Base-by-base conservation (phyloP, 208 protist species). In the Phytomonas sp. region DNA sequence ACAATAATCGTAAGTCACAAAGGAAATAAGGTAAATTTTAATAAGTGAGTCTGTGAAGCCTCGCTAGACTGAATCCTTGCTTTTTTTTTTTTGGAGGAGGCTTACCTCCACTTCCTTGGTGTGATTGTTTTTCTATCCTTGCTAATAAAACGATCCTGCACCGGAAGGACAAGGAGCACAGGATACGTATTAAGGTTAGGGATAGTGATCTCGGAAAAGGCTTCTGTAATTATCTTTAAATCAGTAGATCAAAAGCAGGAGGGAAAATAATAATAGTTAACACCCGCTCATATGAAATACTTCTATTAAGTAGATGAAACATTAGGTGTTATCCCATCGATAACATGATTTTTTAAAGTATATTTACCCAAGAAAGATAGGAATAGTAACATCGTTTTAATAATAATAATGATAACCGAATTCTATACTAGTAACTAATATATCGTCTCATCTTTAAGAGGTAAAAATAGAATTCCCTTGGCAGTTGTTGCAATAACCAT, bases 381-480 rank as follows among this genome's bases (percentile, higher is more conserved):
- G 59, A 30, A 78, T 63, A 75, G 67, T 67, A 75, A 80, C 68
- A 56, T 66, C n/a, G 66, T 60, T 49, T 45, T 31, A 69, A 40
- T 8, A 37, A 8, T 29, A 36, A 10, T 52, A 14, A 31, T 52
- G 56, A 19, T 66, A 68, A 62, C 61, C 62, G 34, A 40, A 37
- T 73, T 64, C 1, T 59, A 42, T 73, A 69, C 56, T n/a, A 4
- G 30, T 60, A 42, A 8, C 67, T 10, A 29, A 10, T 61, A 60
- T 72, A 26, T 40, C 36, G n/a, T 74, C 63, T 29, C 63, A 5
- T 66, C 60, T 29, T 66, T 59, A 23, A n/a, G 49, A 66, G 26
- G 60, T 66, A 64, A 34, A 40, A 64, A 64, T 3, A 3, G 10
- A 64, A 60, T 40, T 60, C 63, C n/a, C 29, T n/a, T 32, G n/a